A percentile compares a stretch with the other conserved stretches of the same genome.
These are phyloP conservation scores for Circinella umbellata DNA, from an alignment of 371 early-diverging fungal species.

Conservation along the genomic window DNA sequence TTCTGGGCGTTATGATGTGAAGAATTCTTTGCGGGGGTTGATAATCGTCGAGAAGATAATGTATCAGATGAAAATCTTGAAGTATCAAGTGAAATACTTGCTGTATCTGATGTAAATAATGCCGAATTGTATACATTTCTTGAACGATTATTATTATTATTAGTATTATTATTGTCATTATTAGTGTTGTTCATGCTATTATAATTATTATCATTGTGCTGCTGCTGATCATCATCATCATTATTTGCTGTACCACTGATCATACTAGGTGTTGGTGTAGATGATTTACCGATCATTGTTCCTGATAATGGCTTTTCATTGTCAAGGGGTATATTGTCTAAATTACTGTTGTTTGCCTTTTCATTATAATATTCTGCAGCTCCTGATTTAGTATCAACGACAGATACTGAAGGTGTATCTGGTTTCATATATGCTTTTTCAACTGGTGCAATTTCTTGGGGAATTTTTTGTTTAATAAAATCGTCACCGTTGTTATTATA, in stretches of 20 bases:
- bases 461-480: neutral
- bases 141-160: neutral
- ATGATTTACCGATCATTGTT: constrained; percentile 1
- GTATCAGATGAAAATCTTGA: constrained; percentile 17
- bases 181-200: neutral
- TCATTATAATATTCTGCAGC: too few relatives aligned
- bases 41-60: constrained; percentile 2
- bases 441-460: neutral
- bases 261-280: neutral
- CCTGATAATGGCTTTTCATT: constrained; percentile 1
- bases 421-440: constrained; percentile 9
- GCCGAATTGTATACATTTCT: constrained; percentile 14
- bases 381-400: neutral
- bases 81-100: constrained; percentile 17
- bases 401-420: neutral
- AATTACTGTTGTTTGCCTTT: too few relatives aligned
- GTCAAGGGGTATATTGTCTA: constrained; percentile 8
- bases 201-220: neutral
- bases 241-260: neutral
- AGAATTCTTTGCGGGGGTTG: neutral
- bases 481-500: neutral
- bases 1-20: constrained; percentile 1
- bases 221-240: neutral
- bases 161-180: neutral
- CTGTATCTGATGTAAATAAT: constrained; percentile 19